Base-by-base conservation (phyloP, 208 protist species). In the Spongospora subterranea region DNA sequence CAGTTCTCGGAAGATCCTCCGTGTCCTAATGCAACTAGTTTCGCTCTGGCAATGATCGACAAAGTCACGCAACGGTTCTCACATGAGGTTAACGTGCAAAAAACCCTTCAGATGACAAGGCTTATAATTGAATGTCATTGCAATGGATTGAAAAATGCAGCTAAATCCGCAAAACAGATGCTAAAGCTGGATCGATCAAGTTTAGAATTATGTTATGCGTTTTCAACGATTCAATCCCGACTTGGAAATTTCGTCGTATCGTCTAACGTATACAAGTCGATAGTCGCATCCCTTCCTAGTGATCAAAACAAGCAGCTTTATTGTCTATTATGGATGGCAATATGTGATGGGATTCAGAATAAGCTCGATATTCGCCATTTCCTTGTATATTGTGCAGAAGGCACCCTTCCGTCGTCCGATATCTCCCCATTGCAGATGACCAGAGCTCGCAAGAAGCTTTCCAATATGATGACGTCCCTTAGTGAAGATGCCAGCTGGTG, bases 401-500 rank as follows among this genome's bases (percentile, higher is more conserved):
- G 71, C 71, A 6, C 17, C 35, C 40, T 17, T n/a, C 17, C 40
- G 71, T 6, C 6, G 17, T n/a, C n/a, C 17, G 17, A 6, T n/a
- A 43, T 82, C 71, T 40, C 71, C 71, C 11, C 71, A 13, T 20
- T 82, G 17, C 71, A 82, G 40, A 20, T 82, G 35, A 20, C 71
- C 17, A 6, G 71, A n/a, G 71, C 71, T 35, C 71, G 71, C 6
- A 82, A 82, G 17, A 20, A 6, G 17, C 11, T 82, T n/a, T 6
- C 71, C 71, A 82, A 82, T 6, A 35, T 39, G 35, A 6, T 82
- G 17, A n/a, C 35, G 11, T n/a, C 17, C 11, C 17, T 35, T n/a
- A n/a, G 71, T n/a, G 71, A 6, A 6, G 71, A 82, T n/a, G n/a
- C 71, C 71, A n/a, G 17, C 35, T 82, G 71, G 71, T 82, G 71